These are phyloP conservation scores for Amanita fuliginea DNA, from an alignment of 768 basidiomycete species.

Conservation along the genomic window DNA sequence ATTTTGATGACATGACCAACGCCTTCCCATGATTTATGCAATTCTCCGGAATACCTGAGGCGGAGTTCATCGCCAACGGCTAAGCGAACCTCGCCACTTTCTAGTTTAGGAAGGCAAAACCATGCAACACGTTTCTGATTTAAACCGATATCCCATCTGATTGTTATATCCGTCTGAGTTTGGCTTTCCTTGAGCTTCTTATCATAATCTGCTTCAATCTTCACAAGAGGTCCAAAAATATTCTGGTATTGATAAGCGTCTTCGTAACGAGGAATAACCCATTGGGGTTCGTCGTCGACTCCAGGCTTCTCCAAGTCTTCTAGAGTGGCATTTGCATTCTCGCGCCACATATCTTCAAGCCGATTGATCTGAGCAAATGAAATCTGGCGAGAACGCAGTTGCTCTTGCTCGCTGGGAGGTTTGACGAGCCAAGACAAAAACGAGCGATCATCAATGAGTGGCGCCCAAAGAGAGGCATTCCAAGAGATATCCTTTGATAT, in stretches of 20 bases:
- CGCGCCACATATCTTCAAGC: constrained; percentile 95
- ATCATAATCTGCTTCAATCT: constrained; percentile 99
- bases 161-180: constrained; percentile 93
- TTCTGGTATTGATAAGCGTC: constrained; percentile 99
- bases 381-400: constrained; percentile 92
- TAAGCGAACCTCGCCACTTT: constrained; percentile 94
- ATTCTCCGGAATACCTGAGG: constrained; percentile 77
- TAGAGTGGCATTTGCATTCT: constrained; percentile 87
- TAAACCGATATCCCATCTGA: constrained; percentile 95
- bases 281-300: constrained; percentile 95
- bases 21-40: constrained; percentile 94
- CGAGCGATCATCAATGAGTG: constrained; percentile 95
- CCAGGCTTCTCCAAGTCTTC: constrained; percentile 97
- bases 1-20: constrained; percentile 99
- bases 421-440: constrained; percentile 99
- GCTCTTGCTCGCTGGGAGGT: constrained; percentile 92
- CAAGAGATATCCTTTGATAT: constrained; percentile 97
- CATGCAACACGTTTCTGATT: constrained; percentile 99
- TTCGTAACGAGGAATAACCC: constrained; percentile 84
- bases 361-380: constrained; percentile 96
- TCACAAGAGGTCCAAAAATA: constrained; percentile 97
- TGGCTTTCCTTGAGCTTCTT: constrained; percentile 97
- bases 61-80: constrained; percentile 95
- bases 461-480: constrained; percentile 97
- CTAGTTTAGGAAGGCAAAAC: constrained; percentile 93